Conservation (phyloP, 2,329 filamentous ascomycete genomes). For the Rhexocercosporidium sp. region DNA sequence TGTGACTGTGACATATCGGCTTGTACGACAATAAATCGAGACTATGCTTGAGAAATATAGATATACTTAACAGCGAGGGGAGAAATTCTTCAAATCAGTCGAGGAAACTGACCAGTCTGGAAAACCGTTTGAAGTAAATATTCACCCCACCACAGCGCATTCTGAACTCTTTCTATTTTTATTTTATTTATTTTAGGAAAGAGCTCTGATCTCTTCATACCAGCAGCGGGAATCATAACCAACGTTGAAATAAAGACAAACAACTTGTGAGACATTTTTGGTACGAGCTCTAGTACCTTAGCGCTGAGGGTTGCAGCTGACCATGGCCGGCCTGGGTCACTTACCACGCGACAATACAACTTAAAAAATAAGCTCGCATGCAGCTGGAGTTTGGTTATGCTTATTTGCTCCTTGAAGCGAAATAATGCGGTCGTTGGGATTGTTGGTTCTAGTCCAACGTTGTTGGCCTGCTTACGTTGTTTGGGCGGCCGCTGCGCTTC, state of each 20-base stretch:
- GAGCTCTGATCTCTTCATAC: background rate
- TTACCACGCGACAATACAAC: background rate
- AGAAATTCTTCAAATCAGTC: too few relatives aligned
- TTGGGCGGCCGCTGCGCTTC: background rate
- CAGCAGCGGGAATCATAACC: background rate
- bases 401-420: background rate
- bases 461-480: background rate
- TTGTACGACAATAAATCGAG: too few relatives aligned
- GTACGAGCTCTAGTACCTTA: background rate
- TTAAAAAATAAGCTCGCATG: background rate
- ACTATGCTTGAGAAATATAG: too few relatives aligned
- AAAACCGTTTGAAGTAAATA: too few relatives aligned
- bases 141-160: too few relatives aligned
- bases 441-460: background rate
- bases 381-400: background rate
- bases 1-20: too few relatives aligned
- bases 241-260: background rate
- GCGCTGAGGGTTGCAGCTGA: background rate
- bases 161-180: too few relatives aligned
- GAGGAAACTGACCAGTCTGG: too few relatives aligned
- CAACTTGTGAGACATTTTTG: background rate
- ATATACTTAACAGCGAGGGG: too few relatives aligned
- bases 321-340: background rate
- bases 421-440: background rate
- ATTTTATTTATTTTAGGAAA: too few relatives aligned